Evolutionary conservation across 192 early-diverging fungal species (phyloP).

Genomic region (Kickxella alabastrina): DNA sequence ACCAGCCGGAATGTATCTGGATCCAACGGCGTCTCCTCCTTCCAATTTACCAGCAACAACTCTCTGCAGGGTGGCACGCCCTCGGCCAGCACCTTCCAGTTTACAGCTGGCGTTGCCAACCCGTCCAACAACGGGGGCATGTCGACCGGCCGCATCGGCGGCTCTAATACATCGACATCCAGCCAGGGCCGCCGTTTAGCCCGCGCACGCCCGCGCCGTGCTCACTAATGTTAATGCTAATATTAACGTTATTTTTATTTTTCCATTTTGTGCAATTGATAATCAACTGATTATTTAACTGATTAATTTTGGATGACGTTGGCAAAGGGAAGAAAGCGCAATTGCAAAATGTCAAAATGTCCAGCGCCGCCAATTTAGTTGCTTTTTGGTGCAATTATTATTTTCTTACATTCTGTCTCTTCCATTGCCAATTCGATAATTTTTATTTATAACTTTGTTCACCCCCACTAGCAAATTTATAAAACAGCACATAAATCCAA

Average conservation of each 20-base stretch:
- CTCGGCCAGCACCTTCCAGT: conserved; percentile 28
- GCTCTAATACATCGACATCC: conserved; percentile 38
- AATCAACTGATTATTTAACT: conserved; percentile 1
- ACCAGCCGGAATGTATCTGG: conserved; percentile 3
- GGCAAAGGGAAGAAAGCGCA: no score
- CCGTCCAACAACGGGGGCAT: conserved; percentile 40
- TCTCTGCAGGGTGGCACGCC: conserved; percentile 11
- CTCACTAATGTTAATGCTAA: conserved; percentile 16
- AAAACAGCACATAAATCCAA: no score
- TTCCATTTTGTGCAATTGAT: not conserved
- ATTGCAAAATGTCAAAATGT: no score
- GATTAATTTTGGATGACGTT: conserved; percentile 18
- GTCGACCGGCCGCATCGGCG: conserved; percentile 36
- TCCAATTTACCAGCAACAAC: conserved; percentile 37
- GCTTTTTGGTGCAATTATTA: not conserved
- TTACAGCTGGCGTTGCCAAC: conserved; percentile 27
- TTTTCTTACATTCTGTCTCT: not conserved
- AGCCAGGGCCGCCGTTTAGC: conserved; percentile 41
- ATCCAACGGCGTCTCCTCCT: conserved; percentile 15
- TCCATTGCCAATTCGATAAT: no score
- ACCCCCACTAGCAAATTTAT: no score
- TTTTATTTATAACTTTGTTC: no score
- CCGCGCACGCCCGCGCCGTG: conserved; percentile 31
- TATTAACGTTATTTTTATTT: not conserved
- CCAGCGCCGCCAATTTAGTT: not conserved